Base-by-base conservation (phyloP, 352 stramenopile species). In the Phytophthora podocarpi region DNA sequence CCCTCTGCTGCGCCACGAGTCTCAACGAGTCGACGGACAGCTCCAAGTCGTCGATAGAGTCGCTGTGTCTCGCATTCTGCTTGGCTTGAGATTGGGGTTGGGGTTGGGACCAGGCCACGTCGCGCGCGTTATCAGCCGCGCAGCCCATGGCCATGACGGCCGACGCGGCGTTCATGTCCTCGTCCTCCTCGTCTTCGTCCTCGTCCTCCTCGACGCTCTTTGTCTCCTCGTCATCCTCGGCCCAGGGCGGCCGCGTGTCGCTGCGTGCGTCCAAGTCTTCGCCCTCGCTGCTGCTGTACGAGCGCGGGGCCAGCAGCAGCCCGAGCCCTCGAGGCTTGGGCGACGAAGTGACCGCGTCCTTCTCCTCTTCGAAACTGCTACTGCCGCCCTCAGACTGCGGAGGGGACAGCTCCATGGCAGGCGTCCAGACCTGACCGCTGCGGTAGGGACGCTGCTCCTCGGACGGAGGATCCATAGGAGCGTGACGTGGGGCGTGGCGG, bases 11-110 rank as follows among this genome's bases (percentile, higher is more conserved):
- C 2, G 71, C 71, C 10, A 83, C 8, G 8, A 59, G 16, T 7
- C 34, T 28, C 24, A 85, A 42, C 3, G 66, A 74, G 26, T 76
- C 64, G 28, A 85, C 23, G 16, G 60, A 72, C 8, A 70, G 9
- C 45, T 67, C 51, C 56, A 82, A 41, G 20, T 70, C 55, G 37
- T 72, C 71, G 3, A 82, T 64, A 6, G 73, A 70, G 39, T 68
- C 57, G 18, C 48, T 47, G 16, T 41, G 43, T 23, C 16, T 31
- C 4, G 48, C 36, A 26, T 43, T 60, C n/a, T 68, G 50, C 20
- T 53, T 64, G 16, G 31, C 27, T 11, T 28, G 35, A 2, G 50
- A 39, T 18, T 18, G 39, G 27, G 34, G 15, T 23, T 30, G n/a
- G 26, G n/a, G n/a, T n/a, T n/a, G n/a, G n/a, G 13, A 16, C 9